phyloP scores from a whole-genome alignment of 441 rosid genomes.

The Aquilaria agallochum region DNA sequence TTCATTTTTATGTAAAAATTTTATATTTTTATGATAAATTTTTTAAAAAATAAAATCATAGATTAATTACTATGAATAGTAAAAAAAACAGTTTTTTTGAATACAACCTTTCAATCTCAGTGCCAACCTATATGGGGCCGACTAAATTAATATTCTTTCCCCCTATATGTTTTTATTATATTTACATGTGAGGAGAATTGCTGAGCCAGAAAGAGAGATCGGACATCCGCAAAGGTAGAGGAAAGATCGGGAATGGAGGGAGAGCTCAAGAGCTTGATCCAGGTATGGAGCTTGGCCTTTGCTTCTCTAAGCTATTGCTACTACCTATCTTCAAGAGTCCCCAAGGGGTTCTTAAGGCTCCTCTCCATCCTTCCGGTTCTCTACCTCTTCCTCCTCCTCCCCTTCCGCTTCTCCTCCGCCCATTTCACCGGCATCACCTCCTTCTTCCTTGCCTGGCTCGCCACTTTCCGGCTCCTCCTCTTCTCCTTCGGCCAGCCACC shows the following conservation, averaged over 20 bases:
- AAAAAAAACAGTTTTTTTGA: no score
- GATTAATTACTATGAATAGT: no score
- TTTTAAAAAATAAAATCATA: no score
- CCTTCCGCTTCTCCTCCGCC: conserved; percentile 34
- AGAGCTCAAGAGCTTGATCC: conserved; percentile 37
- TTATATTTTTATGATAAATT: no score
- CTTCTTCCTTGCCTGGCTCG: conserved; percentile 59
- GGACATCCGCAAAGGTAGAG: background rate
- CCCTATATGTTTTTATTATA: no score
- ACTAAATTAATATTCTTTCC: no score
- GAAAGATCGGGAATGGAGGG: conserved; percentile 17
- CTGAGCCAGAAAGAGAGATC: background rate
- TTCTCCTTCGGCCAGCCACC: conserved; percentile 56
- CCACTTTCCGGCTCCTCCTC: conserved; percentile 65
- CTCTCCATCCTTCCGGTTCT: conserved; percentile 48
- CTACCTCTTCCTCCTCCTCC: conserved; percentile 48
- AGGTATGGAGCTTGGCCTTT: conserved; percentile 41
- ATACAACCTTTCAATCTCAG: no score
- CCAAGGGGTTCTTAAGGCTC: conserved; percentile 37
- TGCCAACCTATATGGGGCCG: no score
- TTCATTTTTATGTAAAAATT: no score
- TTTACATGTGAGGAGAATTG: no score
- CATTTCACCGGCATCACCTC: conserved; percentile 32
- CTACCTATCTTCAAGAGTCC: conserved; percentile 34
- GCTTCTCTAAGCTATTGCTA: conserved; percentile 43